Evolutionary conservation across 345 rosid genomes (phyloP).

Genomic region (Aquilaria yunnanensis): DNA sequence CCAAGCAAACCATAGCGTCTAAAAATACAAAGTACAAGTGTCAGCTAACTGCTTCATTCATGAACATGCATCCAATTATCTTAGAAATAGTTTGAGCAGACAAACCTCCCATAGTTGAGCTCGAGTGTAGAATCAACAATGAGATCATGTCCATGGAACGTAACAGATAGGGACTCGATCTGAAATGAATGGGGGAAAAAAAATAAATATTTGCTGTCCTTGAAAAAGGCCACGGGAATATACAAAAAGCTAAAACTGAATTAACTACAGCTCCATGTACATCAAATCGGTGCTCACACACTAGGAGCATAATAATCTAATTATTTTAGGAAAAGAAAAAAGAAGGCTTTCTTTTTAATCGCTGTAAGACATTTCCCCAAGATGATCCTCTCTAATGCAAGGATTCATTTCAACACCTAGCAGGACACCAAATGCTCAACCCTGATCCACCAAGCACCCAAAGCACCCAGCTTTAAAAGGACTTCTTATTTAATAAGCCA

Average conservation of each 20-base stretch:
- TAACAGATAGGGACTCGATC: conserved; percentile 94
- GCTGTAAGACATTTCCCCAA: neutral
- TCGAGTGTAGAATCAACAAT: conserved; percentile 89
- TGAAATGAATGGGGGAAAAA: conserved; percentile 29
- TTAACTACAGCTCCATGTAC: too few relatives aligned
- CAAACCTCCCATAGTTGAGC: conserved; percentile 93
- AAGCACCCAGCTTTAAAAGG: too few relatives aligned
- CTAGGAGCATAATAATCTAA: too few relatives aligned
- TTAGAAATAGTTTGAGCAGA: neutral
- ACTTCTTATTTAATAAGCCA: neutral
- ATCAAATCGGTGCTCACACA: too few relatives aligned
- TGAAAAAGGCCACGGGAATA: too few relatives aligned
- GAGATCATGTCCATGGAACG: conserved; percentile 96
- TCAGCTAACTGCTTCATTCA: neutral
- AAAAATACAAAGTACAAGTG: neutral
- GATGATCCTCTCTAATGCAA: neutral
- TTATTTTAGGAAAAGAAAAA: too few relatives aligned
- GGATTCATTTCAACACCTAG: neutral
- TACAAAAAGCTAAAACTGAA: too few relatives aligned
- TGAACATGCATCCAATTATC: neutral
- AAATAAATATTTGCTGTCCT: too few relatives aligned
- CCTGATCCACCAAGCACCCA: too few relatives aligned
- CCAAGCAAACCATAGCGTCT: conserved; percentile 98
- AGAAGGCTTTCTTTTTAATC: too few relatives aligned
- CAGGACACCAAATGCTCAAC: too few relatives aligned